Percentiles rank a stretch among this genome's conserved stretches.
phyloP scores from a whole-genome alignment of 83 land plant species.

The Thuja plicata region DNA sequence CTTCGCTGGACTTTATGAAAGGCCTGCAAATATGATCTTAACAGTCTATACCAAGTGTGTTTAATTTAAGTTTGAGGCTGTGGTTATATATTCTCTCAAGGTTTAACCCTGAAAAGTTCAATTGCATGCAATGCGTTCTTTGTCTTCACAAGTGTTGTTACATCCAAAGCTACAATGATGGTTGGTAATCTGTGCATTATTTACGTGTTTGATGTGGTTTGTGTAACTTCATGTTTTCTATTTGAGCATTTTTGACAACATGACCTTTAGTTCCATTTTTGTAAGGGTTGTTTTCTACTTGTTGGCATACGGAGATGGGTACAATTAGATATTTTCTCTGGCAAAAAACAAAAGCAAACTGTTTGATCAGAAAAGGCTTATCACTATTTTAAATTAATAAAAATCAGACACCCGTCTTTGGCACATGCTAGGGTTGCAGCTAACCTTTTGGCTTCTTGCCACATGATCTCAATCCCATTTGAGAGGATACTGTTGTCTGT shows the following conservation, averaged over 20 bases:
- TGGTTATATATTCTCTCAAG: not conserved
- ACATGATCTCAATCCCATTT: too few species aligned
- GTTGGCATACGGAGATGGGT: not conserved
- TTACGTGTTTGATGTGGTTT: not conserved
- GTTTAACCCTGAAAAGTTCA: not conserved
- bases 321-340: not conserved
- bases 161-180: not conserved
- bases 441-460: too few species aligned
- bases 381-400: too few species aligned
- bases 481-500: too few species aligned
- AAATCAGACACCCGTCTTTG: too few species aligned
- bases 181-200: not conserved
- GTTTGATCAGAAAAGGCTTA: not conserved
- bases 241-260: not conserved
- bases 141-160: not conserved
- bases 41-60: not conserved
- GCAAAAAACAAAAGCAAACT: not conserved
- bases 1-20: not conserved
- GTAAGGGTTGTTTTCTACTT: not conserved
- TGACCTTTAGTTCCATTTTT: too few species aligned
- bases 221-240: not conserved
- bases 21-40: not conserved
- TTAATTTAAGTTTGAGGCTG: not conserved
- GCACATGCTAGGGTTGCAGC: too few species aligned
- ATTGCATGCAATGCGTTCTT: not conserved